Percentiles rank a stretch among this genome's conserved stretches.
Conservation (phyloP, 768 basidiomycete genomes). For the Lentinula detonsa region DNA sequence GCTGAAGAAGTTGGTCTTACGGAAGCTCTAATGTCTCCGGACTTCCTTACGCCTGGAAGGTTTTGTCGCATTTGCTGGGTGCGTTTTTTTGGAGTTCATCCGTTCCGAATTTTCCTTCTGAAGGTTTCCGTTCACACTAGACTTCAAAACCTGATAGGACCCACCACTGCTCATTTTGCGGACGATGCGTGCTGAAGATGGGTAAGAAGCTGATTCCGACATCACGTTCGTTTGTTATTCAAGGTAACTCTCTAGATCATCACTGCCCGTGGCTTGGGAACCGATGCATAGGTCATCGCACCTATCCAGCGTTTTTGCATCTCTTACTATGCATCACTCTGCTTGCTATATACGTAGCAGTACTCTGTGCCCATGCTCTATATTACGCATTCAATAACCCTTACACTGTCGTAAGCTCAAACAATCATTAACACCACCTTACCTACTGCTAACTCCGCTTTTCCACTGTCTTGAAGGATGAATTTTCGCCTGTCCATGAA, state of each 20-base stretch:
- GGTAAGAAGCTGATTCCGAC: constrained; percentile 37
- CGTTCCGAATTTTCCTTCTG: neutral
- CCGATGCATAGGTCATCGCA: constrained; percentile 77
- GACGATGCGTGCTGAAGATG: constrained; percentile 80
- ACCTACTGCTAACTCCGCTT: neutral
- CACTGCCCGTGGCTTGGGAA: constrained; percentile 82
- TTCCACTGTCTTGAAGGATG: constrained; percentile 36
- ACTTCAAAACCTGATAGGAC: constrained; percentile 73
- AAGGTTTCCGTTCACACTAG: constrained; percentile 16
- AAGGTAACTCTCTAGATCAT: constrained; percentile 47
- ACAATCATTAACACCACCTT: neutral
- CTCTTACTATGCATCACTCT: constrained; percentile 62
- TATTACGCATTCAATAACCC: constrained; percentile 65
- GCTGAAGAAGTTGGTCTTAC: constrained; percentile 42
- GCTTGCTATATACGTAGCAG: constrained; percentile 55
- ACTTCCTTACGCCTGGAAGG: constrained; percentile 45
- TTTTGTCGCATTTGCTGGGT: constrained; percentile 82
- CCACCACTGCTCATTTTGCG: constrained; percentile 73
- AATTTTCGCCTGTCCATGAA: constrained; percentile 64
- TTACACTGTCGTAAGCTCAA: constrained; percentile 45
- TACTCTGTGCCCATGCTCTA: constrained; percentile 46
- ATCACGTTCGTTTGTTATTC: constrained; percentile 8
- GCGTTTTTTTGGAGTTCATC: constrained; percentile 8
- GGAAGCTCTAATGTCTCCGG: constrained; percentile 53
- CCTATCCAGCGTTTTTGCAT: constrained; percentile 80